A percentile compares a stretch with the other conserved stretches of the same genome.
Conservation (phyloP, 1,139 yeast species). For the Saccharomyces hybrid region DNA sequence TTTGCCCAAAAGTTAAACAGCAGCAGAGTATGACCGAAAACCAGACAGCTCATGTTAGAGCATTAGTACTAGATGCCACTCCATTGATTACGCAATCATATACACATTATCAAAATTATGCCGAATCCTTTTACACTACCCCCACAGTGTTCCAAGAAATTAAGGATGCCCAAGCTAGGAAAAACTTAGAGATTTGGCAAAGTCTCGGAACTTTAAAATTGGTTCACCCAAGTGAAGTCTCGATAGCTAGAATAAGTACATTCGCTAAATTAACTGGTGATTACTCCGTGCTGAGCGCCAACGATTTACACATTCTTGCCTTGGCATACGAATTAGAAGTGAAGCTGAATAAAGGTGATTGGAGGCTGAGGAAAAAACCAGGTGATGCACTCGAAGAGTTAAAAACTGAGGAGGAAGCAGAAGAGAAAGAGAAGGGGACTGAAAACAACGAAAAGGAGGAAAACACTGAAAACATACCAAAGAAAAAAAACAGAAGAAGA, state of each 20-base stretch:
- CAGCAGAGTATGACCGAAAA: background rate
- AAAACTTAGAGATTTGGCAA: slow-evolving; percentile 72
- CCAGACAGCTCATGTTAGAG: slow-evolving; percentile 34
- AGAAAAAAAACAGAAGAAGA: slow-evolving; percentile 48
- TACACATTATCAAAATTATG: slow-evolving; percentile 63
- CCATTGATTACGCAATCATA: slow-evolving; percentile 85
- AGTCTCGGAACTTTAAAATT: slow-evolving; percentile 45
- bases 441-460: slow-evolving; percentile 6
- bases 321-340: slow-evolving; percentile 80
- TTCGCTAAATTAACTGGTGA: slow-evolving; percentile 92
- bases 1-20: background rate
- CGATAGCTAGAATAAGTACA: slow-evolving; percentile 55
- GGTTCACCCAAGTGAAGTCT: slow-evolving; percentile 68
- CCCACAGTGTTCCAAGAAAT: slow-evolving; percentile 88
- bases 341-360: slow-evolving; percentile 59
- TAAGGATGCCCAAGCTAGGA: slow-evolving; percentile 76
- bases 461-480: slow-evolving; percentile 5
- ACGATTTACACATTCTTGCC: slow-evolving; percentile 90
- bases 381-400: slow-evolving; percentile 42
- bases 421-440: slow-evolving; percentile 13
- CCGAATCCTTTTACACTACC: slow-evolving; percentile 69
- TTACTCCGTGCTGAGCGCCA: slow-evolving; percentile 73
- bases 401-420: slow-evolving; percentile 7
- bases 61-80: slow-evolving; percentile 85
- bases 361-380: slow-evolving; percentile 63